Evolutionary conservation across 306 rosid genomes (phyloP).

Genomic region (Styphnolobium japonicum): DNA sequence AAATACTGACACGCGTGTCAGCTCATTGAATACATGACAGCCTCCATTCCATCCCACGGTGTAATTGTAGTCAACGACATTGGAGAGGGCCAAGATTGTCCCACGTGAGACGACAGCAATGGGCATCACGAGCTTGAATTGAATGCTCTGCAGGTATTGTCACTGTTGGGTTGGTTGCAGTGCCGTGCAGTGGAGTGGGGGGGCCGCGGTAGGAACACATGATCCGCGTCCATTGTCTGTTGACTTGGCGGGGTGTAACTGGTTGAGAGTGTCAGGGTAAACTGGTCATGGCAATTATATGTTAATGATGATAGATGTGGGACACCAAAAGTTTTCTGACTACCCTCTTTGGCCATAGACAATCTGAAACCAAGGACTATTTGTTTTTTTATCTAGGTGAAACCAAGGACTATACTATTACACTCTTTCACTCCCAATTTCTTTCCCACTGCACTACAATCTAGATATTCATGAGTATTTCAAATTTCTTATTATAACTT

Average conservation of each 20-base stretch:
- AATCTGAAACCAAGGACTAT: neutral
- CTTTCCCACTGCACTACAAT: too few relatives aligned
- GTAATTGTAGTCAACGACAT: neutral
- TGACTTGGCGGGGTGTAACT: neutral
- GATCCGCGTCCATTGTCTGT: neutral
- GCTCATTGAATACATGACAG: neutral
- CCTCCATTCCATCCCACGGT: neutral
- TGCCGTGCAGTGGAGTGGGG: neutral
- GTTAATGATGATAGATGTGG: constrained; percentile 40
- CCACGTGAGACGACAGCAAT: neutral
- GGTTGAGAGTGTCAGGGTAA: neutral
- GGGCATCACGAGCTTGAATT: constrained; percentile 23
- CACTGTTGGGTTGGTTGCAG: neutral
- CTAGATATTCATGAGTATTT: too few relatives aligned
- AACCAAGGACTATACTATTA: constrained; percentile 6
- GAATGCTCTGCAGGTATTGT: constrained; percentile 24
- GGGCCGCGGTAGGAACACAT: neutral
- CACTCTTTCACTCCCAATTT: too few relatives aligned
- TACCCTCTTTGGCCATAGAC: too few relatives aligned
- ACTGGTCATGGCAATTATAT: constrained; percentile 22
- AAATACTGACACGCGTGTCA: neutral
- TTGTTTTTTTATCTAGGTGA: too few relatives aligned
- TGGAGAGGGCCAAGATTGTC: neutral
- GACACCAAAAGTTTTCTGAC: constrained; percentile 14
- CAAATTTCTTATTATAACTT: too few relatives aligned